phyloP scores from a whole-genome alignment of 805 yeast species.

The Ogataea pini region DNA sequence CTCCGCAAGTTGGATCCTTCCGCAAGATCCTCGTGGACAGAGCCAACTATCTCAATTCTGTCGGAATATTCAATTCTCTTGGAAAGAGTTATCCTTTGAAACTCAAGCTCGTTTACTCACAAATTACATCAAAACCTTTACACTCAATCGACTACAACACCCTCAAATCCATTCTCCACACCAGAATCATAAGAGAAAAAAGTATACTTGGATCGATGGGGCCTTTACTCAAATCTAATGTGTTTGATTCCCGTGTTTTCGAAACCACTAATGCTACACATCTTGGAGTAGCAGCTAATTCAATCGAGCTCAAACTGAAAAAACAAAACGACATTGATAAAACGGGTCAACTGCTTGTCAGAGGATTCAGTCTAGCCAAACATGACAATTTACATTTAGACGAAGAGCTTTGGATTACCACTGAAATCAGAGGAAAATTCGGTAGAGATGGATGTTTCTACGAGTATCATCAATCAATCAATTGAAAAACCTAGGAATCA shows the following conservation, averaged over 20 bases:
- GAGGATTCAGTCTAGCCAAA: conserved; percentile 71
- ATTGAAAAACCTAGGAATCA: conserved; percentile 36
- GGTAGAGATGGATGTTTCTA: conserved; percentile 77
- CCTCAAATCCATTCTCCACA: conserved; percentile 46
- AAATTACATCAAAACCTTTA: conserved; percentile 15
- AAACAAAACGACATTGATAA: conserved; percentile 36
- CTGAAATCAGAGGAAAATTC: conserved; percentile 56
- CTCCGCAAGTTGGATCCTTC: conserved; percentile 22
- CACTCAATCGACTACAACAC: conserved; percentile 34
- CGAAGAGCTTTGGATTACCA: conserved; percentile 51
- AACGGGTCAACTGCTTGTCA: conserved; percentile 52
- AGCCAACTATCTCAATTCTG: conserved; percentile 45
- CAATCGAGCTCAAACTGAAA: conserved; percentile 59
- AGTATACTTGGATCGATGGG: conserved; percentile 51
- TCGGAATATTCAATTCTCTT: conserved; percentile 47
- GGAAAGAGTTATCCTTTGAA: conserved; percentile 31
- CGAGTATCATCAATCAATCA: conserved; percentile 25
- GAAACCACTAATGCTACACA: conserved; percentile 28
- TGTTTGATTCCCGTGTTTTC: conserved; percentile 58
- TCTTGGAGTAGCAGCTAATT: conserved; percentile 60
- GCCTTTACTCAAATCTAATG: conserved; percentile 58
- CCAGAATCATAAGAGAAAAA: conserved; percentile 54
- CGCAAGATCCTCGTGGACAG: conserved; percentile 34
- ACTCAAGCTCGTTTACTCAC: conserved; percentile 45
- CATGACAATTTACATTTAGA: conserved; percentile 29